These are phyloP conservation scores for Penicillium canariense DNA, from an alignment of 495 filamentous ascomycete genomes.

Conservation along the genomic window DNA sequence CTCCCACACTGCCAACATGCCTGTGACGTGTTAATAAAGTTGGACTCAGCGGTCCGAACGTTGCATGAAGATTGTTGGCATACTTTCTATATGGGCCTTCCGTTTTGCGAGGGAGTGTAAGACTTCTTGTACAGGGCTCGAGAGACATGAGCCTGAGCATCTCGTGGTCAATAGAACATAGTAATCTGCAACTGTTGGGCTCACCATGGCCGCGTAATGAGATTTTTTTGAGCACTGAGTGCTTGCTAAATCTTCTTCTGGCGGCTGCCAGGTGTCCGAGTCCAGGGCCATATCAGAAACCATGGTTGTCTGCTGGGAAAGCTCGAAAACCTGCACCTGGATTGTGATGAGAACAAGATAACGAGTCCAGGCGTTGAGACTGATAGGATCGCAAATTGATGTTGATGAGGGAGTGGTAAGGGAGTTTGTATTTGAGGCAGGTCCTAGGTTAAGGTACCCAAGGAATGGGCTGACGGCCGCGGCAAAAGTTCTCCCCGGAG, in stretches of 20 bases:
- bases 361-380: constrained; percentile 12
- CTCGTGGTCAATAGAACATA: not conserved
- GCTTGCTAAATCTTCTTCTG: not conserved
- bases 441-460: not conserved
- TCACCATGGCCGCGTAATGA: not conserved
- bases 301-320: constrained; percentile 7
- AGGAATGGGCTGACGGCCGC: constrained; percentile 8
- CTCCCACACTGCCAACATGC: constrained; percentile 1
- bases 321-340: constrained; percentile 2
- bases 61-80: not conserved
- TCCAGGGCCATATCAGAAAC: not conserved
- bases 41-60: not conserved
- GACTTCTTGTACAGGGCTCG: not conserved
- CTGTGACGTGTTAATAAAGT: not conserved
- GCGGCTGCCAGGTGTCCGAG: not conserved
- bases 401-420: not conserved
- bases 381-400: not conserved
- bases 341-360: constrained; percentile 10
- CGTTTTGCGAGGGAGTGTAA: not conserved
- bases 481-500: constrained; percentile 4
- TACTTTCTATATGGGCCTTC: not conserved
- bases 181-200: not conserved
- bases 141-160: not conserved
- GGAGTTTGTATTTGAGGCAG: not conserved
- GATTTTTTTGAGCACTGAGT: not conserved